Base-by-base conservation (phyloP, 805 yeast species). In the Ogataea allantospora region DNA sequence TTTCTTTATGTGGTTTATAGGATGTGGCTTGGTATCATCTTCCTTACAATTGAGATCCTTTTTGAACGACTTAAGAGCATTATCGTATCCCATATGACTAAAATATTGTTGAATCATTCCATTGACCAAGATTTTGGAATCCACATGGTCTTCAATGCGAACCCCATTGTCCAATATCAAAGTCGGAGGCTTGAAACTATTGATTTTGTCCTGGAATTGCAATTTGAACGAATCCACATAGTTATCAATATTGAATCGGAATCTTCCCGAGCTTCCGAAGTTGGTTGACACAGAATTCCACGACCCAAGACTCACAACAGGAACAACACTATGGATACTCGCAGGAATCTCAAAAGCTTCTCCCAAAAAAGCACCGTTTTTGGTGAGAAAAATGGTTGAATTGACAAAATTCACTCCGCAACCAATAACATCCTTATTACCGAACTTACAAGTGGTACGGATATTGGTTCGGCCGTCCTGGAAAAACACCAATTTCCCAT, bases 371-470 rank as follows among this genome's bases (percentile, higher is more conserved):
- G 84, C 70, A 2, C 96, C 97, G 60, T 89, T 88, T 56, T 84
- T 81, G 0, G 96, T 88, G 47, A 77, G 77, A 51, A 88, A 89
- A 2, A 87, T 70, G 0, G 78, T 63, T 27, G 76, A 71, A 27
- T 74, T 75, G 11, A 73, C 66, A 50, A 76, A 83, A 63, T 88
- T 83, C 16, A 88, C 71, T 4, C 96, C 96, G 59, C 89, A 83
- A 0, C 97, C 97, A 45, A 89, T 71, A 2, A 75, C 67, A 58
- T 88, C 96, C 15, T 72, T 72, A 23, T 63, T 54, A 0, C 79
- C 75, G 56, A 73, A 80, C 20, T 56, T 62, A 27, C 71, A 68
- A 2, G 68, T 68, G 34, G 64, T 69, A 16, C 60, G 64, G 28
- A 63, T 65, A 11, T 66, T 60, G 3, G 42, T 29, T 27, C 65